Base-by-base conservation (phyloP, 805 yeast species). In the Candida succiphila region DNA sequence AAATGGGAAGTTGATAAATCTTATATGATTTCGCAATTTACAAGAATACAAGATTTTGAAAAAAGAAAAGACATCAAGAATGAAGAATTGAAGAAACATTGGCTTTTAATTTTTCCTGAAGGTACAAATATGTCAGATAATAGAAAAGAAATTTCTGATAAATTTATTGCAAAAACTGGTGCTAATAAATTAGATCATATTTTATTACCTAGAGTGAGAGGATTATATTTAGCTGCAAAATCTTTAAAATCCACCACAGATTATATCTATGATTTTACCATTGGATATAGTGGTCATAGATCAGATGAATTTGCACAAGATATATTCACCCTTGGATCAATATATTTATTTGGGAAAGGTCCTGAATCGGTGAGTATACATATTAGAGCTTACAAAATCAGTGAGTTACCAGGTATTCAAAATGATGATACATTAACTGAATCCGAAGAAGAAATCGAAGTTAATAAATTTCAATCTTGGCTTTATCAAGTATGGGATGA, bases 31-130 rank as follows among this genome's bases (percentile, higher is more conserved):
- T 68, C 69, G 31, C 69, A 67, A 31, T 61, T 87, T 36, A 62
- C 80, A n/a, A 80, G 76, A 14, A 54, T 75, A 1, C 56, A 64
- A 17, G 72, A 71, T 1, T 36, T 45, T 5, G 24, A 38, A 1
- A 52, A 57, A 5, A 21, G 35, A 9, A 32, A 25, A 4, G n/a
- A n/a, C n/a, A n/a, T 33, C 60, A 33, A 48, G 27, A 35, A 51
- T 30, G 44, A 62, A 43, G 44, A 62, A 43, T 46, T 7, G 47
- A 56, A 16, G 57, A 65, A 43, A 51, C 77, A 78, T 41, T 75
- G 80, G 66, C 54, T 92, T 30, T 58, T 88, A 17, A 54, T 92
- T 19, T 92, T 81, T 58, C 98, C 98, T 2, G 98, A 92, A 55
- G 98, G 98, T 5, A 92, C 98, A 0, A 92, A 86, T 37, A 59